phyloP scores from a whole-genome alignment of 305 asterid species.

The Solanum chacoense region DNA sequence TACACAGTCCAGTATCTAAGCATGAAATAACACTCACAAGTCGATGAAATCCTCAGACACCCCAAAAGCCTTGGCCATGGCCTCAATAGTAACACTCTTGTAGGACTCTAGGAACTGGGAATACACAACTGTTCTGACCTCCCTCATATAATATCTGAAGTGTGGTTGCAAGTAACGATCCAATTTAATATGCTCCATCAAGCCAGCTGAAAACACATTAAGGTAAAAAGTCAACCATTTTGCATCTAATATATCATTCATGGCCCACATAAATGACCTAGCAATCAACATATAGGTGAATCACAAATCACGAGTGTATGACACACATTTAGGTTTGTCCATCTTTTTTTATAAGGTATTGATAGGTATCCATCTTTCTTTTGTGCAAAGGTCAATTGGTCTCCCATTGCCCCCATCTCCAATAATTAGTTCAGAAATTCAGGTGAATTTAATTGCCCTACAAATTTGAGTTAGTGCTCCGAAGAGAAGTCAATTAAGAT shows the following conservation, averaged over 20 bases:
- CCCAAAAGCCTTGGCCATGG: conserved; percentile 90
- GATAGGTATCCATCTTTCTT: background rate
- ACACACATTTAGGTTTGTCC: background rate
- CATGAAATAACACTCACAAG: conserved; percentile 27
- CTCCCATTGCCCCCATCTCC: background rate
- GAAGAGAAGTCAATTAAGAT: background rate
- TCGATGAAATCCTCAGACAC: conserved; percentile 81
- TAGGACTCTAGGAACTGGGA: conserved; percentile 88
- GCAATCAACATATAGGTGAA: background rate
- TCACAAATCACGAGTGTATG: background rate
- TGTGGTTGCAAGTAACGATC: conserved; percentile 80
- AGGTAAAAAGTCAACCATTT: background rate
- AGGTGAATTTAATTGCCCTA: background rate
- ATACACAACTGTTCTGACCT: conserved; percentile 69
- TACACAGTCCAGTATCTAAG: background rate
- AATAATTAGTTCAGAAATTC: background rate
- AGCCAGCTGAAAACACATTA: conserved; percentile 49
- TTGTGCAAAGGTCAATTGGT: background rate
- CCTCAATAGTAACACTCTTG: conserved; percentile 87
- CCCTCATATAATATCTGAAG: conserved; percentile 90
- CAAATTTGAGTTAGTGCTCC: background rate
- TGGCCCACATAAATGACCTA: background rate
- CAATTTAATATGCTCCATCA: conserved; percentile 71
- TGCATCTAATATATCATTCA: background rate
- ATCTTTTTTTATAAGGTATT: background rate